Evolutionary conservation across 2,329 filamentous ascomycete genomes (phyloP).

Genomic region (Pestalotiopsis sp.): DNA sequence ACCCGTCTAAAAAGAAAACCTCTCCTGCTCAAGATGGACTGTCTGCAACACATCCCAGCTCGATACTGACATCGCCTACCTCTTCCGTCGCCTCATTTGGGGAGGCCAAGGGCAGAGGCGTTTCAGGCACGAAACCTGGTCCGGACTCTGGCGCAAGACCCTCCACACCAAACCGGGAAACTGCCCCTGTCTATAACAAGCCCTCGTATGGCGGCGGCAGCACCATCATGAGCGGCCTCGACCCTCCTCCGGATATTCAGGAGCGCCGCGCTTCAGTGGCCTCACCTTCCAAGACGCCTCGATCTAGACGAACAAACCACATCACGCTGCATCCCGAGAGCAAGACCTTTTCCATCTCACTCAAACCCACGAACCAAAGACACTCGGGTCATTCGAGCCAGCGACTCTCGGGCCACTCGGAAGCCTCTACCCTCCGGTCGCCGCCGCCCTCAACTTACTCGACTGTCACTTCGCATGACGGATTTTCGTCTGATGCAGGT

Average conservation of each 20-base stretch:
- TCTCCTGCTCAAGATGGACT: slow-evolving; percentile 24
- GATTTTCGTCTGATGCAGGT: slow-evolving; percentile 47
- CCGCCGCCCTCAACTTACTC: slow-evolving; percentile 44
- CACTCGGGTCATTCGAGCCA: slow-evolving; percentile 18
- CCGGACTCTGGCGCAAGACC: slow-evolving; percentile 33
- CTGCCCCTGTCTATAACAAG: slow-evolving; percentile 35
- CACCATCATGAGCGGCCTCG: slow-evolving; percentile 38
- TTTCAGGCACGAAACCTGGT: slow-evolving; percentile 48
- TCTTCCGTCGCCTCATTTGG: slow-evolving; percentile 37
- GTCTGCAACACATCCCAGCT: slow-evolving; percentile 27
- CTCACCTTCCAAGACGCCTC: slow-evolving; percentile 28
- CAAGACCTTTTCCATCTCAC: slow-evolving; percentile 58
- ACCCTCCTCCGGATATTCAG: slow-evolving; percentile 32
- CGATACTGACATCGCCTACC: slow-evolving; percentile 35
- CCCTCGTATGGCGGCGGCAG: slow-evolving; percentile 40
- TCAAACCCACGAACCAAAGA: slow-evolving; percentile 28
- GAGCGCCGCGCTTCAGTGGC: slow-evolving; percentile 25
- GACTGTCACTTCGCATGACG: slow-evolving; percentile 52
- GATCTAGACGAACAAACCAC: slow-evolving; percentile 43
- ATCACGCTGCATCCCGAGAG: slow-evolving; percentile 54
- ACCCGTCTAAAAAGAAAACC: slow-evolving; percentile 22
- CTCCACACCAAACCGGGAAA: slow-evolving; percentile 29
- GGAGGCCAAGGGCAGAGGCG: slow-evolving; percentile 35
- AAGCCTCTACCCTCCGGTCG: slow-evolving; percentile 41
- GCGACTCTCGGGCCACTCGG: slow-evolving; percentile 10